phyloP scores from a whole-genome alignment of 2,329 filamentous ascomycete genomes.

The Talaromyces atroroseus region DNA sequence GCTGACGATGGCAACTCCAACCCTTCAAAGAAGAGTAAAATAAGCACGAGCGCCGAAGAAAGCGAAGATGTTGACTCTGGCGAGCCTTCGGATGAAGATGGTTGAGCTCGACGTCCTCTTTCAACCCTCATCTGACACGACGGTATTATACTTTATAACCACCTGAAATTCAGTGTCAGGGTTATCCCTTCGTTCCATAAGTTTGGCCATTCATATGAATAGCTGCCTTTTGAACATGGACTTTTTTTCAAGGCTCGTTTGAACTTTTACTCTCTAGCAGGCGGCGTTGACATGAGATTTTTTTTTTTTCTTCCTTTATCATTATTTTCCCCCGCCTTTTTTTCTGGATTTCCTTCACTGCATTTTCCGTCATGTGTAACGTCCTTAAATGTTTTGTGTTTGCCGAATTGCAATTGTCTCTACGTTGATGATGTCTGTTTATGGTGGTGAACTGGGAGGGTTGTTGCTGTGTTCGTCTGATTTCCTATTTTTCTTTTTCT shows the following conservation, averaged over 20 bases:
- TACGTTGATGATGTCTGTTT: slow-evolving; percentile 22
- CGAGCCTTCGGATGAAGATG: slow-evolving; percentile 47
- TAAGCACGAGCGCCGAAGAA: slow-evolving; percentile 47
- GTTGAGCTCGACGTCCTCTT: slow-evolving; percentile 21
- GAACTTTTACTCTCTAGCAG: slow-evolving; percentile 23
- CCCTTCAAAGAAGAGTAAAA: slow-evolving; percentile 48
- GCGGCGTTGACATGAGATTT: slow-evolving; percentile 29
- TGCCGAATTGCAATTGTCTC: slow-evolving; percentile 8
- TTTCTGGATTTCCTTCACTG: too few relatives aligned
- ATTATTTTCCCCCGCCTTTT: slow-evolving; percentile 13
- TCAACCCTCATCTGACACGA: not conserved
- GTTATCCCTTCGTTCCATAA: not conserved
- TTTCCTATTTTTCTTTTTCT: not conserved
- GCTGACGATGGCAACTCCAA: slow-evolving; percentile 40
- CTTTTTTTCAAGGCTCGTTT: not conserved
- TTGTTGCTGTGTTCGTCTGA: slow-evolving; percentile 9
- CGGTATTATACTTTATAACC: not conserved
- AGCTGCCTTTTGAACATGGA: not conserved
- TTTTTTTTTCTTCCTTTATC: slow-evolving; percentile 16
- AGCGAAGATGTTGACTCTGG: slow-evolving; percentile 45
- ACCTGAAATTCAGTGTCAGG: slow-evolving; percentile 6
- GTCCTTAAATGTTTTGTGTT: slow-evolving; percentile 5
- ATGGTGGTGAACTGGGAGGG: slow-evolving; percentile 17
- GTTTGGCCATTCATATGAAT: not conserved
- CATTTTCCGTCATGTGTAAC: slow-evolving; percentile 13